A percentile compares a stretch with the other conserved stretches of the same genome.
These are phyloP conservation scores for Rhodotorula sp. DNA, from an alignment of 1,284 basidiomycete genomes.

Conservation along the genomic window DNA sequence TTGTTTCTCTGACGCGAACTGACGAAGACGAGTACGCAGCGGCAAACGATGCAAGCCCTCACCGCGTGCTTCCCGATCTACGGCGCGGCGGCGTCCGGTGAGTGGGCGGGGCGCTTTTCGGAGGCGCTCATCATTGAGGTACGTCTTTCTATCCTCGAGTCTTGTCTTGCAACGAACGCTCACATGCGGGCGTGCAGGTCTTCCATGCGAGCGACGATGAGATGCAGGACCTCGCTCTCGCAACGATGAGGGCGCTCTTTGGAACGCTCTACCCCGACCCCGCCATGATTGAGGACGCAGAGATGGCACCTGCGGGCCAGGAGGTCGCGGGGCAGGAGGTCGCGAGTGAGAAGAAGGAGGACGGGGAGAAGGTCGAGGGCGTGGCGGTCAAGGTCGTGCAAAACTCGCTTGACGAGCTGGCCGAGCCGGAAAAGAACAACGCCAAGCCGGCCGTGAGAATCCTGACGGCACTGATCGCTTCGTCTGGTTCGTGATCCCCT, in stretches of 20 bases:
- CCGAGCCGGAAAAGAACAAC: constrained; percentile 87
- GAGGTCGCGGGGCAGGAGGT: background rate
- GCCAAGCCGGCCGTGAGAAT: constrained; percentile 81
- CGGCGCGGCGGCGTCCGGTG: constrained; percentile 64
- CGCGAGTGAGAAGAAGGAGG: constrained; percentile 38
- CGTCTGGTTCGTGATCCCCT: constrained; percentile 7
- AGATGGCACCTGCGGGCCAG: background rate
- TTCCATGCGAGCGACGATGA: constrained; percentile 75
- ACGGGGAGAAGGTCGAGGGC: constrained; percentile 56
- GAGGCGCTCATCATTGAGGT: constrained; percentile 85
- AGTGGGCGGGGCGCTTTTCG: constrained; percentile 75
- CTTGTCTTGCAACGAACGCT: background rate
- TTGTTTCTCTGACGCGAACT: background rate
- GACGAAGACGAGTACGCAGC: constrained; percentile 55
- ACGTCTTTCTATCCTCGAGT: background rate
- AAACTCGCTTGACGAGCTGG: constrained; percentile 74
- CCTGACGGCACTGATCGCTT: constrained; percentile 66
- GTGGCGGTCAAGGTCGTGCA: constrained; percentile 73
- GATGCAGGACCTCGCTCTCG: constrained; percentile 72
- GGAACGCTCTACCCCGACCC: constrained; percentile 64
- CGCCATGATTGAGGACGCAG: background rate
- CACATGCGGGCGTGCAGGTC: constrained; percentile 59
- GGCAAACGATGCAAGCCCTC: constrained; percentile 77
- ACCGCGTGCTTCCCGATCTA: constrained; percentile 76
- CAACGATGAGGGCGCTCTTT: constrained; percentile 69